Evolutionary conservation across 345 rosid species (phyloP).

Genomic region (Mallotus nudiflorus): DNA sequence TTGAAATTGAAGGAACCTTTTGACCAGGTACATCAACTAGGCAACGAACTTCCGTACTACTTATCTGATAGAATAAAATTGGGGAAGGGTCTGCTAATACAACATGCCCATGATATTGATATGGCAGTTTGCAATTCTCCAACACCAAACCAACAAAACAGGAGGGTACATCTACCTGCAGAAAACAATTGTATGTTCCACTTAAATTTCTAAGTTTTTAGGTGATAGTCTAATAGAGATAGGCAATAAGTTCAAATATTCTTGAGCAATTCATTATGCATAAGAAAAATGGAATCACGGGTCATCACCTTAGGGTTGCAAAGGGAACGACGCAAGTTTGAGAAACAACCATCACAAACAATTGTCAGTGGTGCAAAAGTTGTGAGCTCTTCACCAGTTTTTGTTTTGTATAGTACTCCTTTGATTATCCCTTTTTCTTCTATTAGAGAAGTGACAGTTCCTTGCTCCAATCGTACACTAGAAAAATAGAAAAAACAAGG

Average conservation of each 20-base stretch:
- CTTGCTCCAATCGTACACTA: constrained; percentile 32
- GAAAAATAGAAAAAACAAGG: not conserved
- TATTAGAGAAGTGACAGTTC: constrained; percentile 35
- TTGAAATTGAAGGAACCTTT: constrained; percentile 36
- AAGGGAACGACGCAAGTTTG: constrained; percentile 33
- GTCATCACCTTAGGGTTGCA: constrained; percentile 30
- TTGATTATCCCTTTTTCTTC: constrained; percentile 28
- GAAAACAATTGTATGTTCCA: not conserved
- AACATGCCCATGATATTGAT: constrained; percentile 31
- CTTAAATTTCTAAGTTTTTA: not conserved
- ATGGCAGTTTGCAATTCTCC: constrained; percentile 32
- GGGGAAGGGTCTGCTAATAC: constrained; percentile 33
- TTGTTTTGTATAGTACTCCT: constrained; percentile 33
- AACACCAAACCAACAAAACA: constrained; percentile 34
- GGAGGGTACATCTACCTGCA: constrained; percentile 37
- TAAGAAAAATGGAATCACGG: not conserved
- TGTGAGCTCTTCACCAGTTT: constrained; percentile 25
- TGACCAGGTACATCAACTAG: constrained; percentile 36
- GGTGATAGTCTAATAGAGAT: not conserved
- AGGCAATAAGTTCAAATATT: not conserved
- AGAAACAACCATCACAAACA: constrained; percentile 37
- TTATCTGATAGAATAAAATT: constrained; percentile 32
- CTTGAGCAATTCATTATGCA: not conserved
- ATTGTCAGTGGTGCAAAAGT: constrained; percentile 29
- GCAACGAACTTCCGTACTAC: constrained; percentile 31